phyloP scores from a whole-genome alignment of 495 filamentous ascomycete genomes.

The Lophiostoma macrostomum region DNA sequence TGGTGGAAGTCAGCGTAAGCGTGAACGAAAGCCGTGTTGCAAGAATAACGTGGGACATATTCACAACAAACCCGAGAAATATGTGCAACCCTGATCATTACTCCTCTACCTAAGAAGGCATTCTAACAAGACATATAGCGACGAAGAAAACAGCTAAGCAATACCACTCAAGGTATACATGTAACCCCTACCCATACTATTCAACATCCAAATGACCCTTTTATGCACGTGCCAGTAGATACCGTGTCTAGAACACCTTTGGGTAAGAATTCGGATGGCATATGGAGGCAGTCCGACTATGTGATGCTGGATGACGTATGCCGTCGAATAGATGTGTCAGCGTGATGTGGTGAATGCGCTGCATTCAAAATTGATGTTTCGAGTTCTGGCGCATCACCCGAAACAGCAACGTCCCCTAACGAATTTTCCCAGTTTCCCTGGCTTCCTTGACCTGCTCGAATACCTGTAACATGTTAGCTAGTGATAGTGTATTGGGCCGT shows the following conservation, averaged over 20 bases:
- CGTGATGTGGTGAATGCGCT: too few species aligned
- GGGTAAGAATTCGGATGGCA: too few species aligned
- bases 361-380: too few species aligned
- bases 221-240: constrained; percentile 3
- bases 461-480: constrained; percentile 26
- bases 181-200: constrained; percentile 1
- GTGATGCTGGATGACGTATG: too few species aligned
- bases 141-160: constrained; percentile 1
- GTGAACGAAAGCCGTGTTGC: too few species aligned
- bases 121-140: background rate
- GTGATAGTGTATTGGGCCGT: background rate
- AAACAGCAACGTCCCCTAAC: too few species aligned
- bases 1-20: too few species aligned
- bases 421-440: constrained; percentile 37
- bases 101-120: background rate
- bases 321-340: too few species aligned
- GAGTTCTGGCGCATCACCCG: too few species aligned
- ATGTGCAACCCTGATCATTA: background rate
- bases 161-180: constrained; percentile 5
- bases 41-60: too few species aligned
- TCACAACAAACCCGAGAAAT: too few species aligned
- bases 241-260: background rate
- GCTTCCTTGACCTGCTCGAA: constrained; percentile 74
- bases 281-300: too few species aligned
- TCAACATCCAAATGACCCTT: constrained; percentile 8